These are phyloP conservation scores for Alternaria rosae DNA, from an alignment of 2,329 filamentous ascomycete species.

Conservation along the genomic window DNA sequence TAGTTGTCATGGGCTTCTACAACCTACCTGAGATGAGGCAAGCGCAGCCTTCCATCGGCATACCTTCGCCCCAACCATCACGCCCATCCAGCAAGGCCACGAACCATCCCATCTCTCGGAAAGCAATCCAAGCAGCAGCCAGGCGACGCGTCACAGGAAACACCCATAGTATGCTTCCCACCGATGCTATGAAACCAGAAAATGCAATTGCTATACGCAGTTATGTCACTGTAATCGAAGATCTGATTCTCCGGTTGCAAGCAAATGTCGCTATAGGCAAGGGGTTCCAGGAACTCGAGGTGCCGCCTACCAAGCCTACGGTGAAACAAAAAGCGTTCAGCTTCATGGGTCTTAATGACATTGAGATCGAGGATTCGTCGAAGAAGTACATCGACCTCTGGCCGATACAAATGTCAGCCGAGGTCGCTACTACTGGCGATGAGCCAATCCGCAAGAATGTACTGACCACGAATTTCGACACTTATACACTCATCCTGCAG, in stretches of 20 bases:
- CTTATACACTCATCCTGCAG: constrained; percentile 86
- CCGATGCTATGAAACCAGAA: constrained; percentile 73
- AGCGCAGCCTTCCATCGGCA: constrained; percentile 63
- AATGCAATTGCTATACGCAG: constrained; percentile 72
- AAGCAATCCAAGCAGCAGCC: constrained; percentile 43
- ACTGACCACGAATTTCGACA: constrained; percentile 89
- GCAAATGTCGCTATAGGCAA: constrained; percentile 87
- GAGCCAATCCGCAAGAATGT: constrained; percentile 62
- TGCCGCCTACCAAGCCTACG: constrained; percentile 60
- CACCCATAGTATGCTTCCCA: constrained; percentile 68
- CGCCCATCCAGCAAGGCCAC: constrained; percentile 40
- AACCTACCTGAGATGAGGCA: constrained; percentile 78
- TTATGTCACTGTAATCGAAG: constrained; percentile 84
- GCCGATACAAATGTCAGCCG: constrained; percentile 93
- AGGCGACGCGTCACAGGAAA: constrained; percentile 58
- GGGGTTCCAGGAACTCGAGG: constrained; percentile 78
- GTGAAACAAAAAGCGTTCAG: constrained; percentile 34
- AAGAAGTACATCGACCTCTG: constrained; percentile 88
- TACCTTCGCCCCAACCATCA: constrained; percentile 59
- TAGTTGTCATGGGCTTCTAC: constrained; percentile 81
- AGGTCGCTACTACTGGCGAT: constrained; percentile 67
- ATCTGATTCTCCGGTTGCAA: constrained; percentile 77
- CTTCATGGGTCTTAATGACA: constrained; percentile 31
- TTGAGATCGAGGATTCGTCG: constrained; percentile 62
- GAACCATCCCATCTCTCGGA: constrained; percentile 38